Evolutionary conservation across 257 asterid species (phyloP).

Genomic region (Rubia yunnanensis): DNA sequence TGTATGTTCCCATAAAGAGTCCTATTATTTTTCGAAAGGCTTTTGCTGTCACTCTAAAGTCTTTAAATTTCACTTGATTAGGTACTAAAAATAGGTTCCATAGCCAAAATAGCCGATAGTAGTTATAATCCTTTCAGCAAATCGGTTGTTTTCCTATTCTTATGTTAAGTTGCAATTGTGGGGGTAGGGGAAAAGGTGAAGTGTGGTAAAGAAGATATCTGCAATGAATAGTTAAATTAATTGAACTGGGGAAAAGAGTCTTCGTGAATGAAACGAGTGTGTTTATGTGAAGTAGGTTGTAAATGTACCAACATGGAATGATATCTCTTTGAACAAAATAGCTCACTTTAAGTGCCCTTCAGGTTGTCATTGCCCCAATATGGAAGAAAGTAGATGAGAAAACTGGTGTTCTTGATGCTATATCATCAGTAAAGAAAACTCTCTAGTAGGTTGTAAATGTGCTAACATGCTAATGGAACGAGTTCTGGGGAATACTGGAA

Average conservation of each 20-base stretch:
- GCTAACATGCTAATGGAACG: no score
- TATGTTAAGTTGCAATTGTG: background rate
- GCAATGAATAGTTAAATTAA: background rate
- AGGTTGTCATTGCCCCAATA: conserved; percentile 89
- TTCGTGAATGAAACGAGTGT: background rate
- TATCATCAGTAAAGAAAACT: conserved; percentile 58
- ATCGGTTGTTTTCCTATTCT: background rate
- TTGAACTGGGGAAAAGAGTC: background rate
- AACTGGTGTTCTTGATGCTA: conserved; percentile 58
- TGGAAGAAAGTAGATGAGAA: conserved; percentile 81
- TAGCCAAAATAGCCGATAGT: background rate
- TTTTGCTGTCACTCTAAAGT: background rate
- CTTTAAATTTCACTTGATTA: background rate
- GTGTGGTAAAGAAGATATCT: no score
- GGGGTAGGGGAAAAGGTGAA: background rate
- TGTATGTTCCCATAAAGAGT: background rate
- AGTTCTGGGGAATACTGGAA: background rate
- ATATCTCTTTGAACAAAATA: background rate
- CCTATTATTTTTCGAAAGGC: background rate
- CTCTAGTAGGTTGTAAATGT: no score
- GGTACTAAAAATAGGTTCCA: background rate
- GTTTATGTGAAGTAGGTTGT: conserved; percentile 41
- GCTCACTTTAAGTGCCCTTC: conserved; percentile 18
- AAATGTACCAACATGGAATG: conserved; percentile 78
- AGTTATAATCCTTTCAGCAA: background rate